Evolutionary conservation across 305 asterid species (phyloP).

Genomic region (Plantago coronopus): DNA sequence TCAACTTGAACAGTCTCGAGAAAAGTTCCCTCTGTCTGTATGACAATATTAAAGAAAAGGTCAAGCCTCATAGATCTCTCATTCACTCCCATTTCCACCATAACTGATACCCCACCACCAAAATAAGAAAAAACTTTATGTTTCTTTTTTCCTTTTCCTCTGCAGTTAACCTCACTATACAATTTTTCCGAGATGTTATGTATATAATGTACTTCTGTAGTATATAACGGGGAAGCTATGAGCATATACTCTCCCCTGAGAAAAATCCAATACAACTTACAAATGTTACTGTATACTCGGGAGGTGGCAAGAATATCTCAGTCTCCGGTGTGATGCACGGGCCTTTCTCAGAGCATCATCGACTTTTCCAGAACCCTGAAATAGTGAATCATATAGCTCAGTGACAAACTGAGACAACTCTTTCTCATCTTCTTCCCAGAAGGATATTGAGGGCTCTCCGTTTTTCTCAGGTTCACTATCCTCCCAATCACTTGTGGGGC

Average conservation of each 20-base stretch:
- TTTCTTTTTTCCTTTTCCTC: background rate
- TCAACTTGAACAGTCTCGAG: background rate
- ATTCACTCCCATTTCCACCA: background rate
- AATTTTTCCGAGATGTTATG: background rate
- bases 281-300: conserved; percentile 34
- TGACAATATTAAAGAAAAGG: background rate
- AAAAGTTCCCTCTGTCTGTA: background rate
- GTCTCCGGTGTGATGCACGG: conserved; percentile 56
- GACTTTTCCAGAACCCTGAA: conserved; percentile 64
- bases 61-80: background rate
- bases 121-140: too few relatives aligned
- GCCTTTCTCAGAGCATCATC: conserved; percentile 62
- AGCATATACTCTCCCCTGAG: background rate
- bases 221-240: background rate
- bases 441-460: conserved; percentile 40
- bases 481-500: conserved; percentile 94
- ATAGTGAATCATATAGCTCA: conserved; percentile 66
- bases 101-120: background rate
- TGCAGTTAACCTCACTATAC: background rate
- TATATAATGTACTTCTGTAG: background rate
- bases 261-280: conserved; percentile 3
- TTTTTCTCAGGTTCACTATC: conserved; percentile 72
- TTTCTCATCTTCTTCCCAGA: conserved; percentile 93
- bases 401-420: conserved; percentile 70
- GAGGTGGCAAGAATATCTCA: conserved; percentile 68